These are phyloP conservation scores for Xylaria castorea DNA, from an alignment of 495 filamentous ascomycete species.

Conservation along the genomic window DNA sequence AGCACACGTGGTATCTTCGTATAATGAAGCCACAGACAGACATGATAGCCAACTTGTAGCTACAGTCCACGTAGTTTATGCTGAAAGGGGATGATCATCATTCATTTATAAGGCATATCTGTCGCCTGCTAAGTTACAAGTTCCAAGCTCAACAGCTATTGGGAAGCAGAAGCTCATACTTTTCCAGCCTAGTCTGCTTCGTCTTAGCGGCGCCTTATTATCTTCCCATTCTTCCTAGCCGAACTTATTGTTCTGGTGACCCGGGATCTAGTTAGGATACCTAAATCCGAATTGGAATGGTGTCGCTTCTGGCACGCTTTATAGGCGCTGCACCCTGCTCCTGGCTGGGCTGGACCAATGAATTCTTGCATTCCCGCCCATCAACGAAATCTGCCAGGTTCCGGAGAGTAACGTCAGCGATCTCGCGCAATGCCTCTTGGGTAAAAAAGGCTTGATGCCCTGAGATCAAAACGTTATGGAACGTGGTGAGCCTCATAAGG, in stretches of 20 bases:
- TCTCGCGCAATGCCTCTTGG: slow-evolving; percentile 67
- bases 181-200: not conserved
- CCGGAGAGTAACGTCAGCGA: slow-evolving; percentile 64
- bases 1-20: not conserved
- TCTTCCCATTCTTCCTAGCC: not conserved
- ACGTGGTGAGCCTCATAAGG: slow-evolving; percentile 71
- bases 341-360: slow-evolving; percentile 41
- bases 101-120: not conserved
- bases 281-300: slow-evolving; percentile 39
- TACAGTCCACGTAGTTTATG: not conserved
- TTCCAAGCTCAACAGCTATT: not conserved
- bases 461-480: slow-evolving; percentile 71
- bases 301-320: slow-evolving; percentile 25
- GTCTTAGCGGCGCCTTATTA: not conserved
- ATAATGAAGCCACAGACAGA: not conserved
- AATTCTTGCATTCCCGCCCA: slow-evolving; percentile 45
- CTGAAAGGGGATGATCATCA: not conserved
- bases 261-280: no score
- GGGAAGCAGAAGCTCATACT: not conserved
- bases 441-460: slow-evolving; percentile 78
- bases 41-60: not conserved
- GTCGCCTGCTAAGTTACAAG: not conserved
- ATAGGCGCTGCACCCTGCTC: not conserved
- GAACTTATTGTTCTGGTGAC: not conserved
- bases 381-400: slow-evolving; percentile 56